Evolutionary conservation across 345 rosid genomes (phyloP), one percentile per base, ranked within the genome.

Genomic region (Sonneratia alba): DNA sequence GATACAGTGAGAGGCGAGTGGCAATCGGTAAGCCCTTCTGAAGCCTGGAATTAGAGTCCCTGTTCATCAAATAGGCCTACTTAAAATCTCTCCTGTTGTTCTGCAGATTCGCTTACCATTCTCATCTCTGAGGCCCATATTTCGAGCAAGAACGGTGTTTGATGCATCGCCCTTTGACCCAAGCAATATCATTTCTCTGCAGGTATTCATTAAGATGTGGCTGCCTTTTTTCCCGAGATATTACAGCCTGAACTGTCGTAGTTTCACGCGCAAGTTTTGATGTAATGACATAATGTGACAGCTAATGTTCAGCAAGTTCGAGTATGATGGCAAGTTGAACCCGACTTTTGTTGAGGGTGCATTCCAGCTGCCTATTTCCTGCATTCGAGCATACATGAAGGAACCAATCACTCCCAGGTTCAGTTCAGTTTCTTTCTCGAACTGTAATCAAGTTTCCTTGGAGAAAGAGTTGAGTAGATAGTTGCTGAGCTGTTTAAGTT

Each of bases 241-340:
- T 47, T 75, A 69, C 37, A 56, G 32, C 66, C 10, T 32, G 36
- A 49, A 67, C 19, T 47, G 45, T 32, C 1, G 76, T 84, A 55
- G 48, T 67, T 9, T 42, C 45, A 4, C 2, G 45, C 45, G 0
- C 45, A 42, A 1, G 45, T 42, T 37, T 73, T 16, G 40, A 59
- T 65, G 32, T 10, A 22, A 57, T 5, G 6, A 62, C 32, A 34
- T 59, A 62, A 62, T 27, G 66, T 62, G 37, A 34, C 96, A 94
- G 99, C 92, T 94, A 67, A 90, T 91, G 97, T 87, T 90, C 87
- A 91, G 99, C 87, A 94, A 91, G 80, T 94, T 94, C 62, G 97
- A 94, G 83, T 94, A 86, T 73, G 99, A 94, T 40, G 99, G 97
- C 71, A 87, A 86, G 82, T 82, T 91, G 79, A 93, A 94, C 78